A percentile compares a stretch with the other conserved stretches of the same genome.
phyloP scores from a whole-genome alignment of 2,329 filamentous ascomycete species.

The Ceratocystis cacaofunesta region DNA sequence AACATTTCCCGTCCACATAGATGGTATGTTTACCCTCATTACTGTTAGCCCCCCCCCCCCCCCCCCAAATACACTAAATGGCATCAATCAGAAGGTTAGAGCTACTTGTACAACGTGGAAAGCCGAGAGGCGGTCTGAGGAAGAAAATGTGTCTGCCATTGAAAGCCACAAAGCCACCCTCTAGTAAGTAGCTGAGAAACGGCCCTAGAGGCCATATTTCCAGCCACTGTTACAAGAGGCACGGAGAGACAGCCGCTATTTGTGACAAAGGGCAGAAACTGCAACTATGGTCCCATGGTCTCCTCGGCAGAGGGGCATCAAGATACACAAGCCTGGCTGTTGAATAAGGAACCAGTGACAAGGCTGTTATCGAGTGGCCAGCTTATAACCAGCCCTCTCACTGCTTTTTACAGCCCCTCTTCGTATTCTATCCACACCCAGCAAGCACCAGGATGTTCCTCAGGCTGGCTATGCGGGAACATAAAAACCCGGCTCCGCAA shows the following conservation, averaged over 20 bases:
- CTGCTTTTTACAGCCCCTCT: too few species aligned
- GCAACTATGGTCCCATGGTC: background rate
- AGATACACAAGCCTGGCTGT: background rate
- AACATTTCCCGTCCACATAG: background rate
- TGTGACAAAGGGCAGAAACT: background rate
- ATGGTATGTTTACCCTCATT: background rate
- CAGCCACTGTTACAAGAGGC: background rate
- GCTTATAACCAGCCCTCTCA: too few species aligned
- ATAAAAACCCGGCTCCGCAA: background rate
- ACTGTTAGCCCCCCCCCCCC: background rate
- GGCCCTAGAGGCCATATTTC: background rate
- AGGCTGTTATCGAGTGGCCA: too few species aligned
- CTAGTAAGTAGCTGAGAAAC: background rate
- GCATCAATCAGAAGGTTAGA: background rate
- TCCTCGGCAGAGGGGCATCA: background rate
- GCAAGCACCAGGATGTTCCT: too few species aligned
- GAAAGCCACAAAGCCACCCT: background rate
- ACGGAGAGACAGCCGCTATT: background rate
- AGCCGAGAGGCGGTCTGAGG: conserved; percentile 3
- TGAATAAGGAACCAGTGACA: background rate
- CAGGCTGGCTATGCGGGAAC: background rate
- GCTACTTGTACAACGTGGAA: background rate
- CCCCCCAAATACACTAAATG: background rate
- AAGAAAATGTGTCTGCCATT: background rate
- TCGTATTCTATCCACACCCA: too few species aligned